Percentiles rank a stretch among this genome's conserved stretches.
These are phyloP conservation scores for Arthrobotrys sphaeroides DNA, from an alignment of 2,329 filamentous ascomycete species.

Conservation along the genomic window DNA sequence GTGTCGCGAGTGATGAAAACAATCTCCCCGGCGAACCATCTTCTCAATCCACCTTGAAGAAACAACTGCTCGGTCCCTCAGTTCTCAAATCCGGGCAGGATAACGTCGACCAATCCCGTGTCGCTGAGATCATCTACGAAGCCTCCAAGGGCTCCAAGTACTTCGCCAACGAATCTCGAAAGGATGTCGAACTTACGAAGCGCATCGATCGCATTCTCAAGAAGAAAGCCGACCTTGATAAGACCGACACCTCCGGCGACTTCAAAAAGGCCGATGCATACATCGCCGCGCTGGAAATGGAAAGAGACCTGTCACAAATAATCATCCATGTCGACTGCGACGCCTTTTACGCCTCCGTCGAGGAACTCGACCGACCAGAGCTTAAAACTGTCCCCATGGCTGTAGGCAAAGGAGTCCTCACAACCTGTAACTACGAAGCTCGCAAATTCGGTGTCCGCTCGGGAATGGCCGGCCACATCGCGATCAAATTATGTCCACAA, in stretches of 20 bases:
- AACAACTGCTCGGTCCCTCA: slow-evolving; percentile 79
- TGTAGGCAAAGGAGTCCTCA: slow-evolving; percentile 78
- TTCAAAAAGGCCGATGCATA: slow-evolving; percentile 78
- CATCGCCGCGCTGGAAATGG: slow-evolving; percentile 67
- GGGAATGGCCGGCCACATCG: slow-evolving; percentile 96
- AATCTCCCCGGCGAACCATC: slow-evolving; percentile 22
- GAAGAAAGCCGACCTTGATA: slow-evolving; percentile 79
- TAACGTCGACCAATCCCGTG: slow-evolving; percentile 82
- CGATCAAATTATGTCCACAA: slow-evolving; percentile 85
- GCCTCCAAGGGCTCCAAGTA: slow-evolving; percentile 96
- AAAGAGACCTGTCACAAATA: slow-evolving; percentile 81
- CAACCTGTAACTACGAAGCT: slow-evolving; percentile 86
- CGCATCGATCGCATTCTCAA: slow-evolving; percentile 84
- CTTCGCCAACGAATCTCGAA: slow-evolving; percentile 87
- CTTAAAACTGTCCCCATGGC: slow-evolving; percentile 76
- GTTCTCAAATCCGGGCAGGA: slow-evolving; percentile 94
- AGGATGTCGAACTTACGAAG: slow-evolving; percentile 80
- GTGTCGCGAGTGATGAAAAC: background rate
- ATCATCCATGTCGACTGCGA: slow-evolving; percentile 96
- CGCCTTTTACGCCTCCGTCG: slow-evolving; percentile 95
- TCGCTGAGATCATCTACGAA: slow-evolving; percentile 96
- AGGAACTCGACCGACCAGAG: slow-evolving; percentile 65
- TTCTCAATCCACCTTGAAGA: slow-evolving; percentile 46
- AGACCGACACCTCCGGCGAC: slow-evolving; percentile 76
- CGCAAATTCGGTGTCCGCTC: slow-evolving; percentile 89